Base-by-base conservation (phyloP, 305 asterid genomes). In the Striga hermonthica region DNA sequence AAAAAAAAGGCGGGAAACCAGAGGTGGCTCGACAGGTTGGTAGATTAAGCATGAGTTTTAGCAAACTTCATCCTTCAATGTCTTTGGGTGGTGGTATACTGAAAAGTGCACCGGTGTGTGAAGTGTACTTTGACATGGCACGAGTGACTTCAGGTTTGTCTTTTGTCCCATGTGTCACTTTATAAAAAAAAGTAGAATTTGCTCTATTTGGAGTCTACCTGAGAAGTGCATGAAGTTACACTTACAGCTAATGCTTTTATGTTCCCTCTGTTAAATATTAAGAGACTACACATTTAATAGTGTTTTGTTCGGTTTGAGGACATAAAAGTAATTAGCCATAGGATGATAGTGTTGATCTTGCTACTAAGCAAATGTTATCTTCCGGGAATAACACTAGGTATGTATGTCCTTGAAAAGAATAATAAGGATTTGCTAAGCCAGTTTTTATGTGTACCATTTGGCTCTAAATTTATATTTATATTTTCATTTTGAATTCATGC, bases 91-190 rank as follows among this genome's bases (percentile, higher is more conserved):
- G 88, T 58, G 77, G 82, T 55, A 80, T 75, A 66, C 73, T 87
- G 68, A 87, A 84, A 87, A 92, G 93, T 63, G 88, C 97, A 66
- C 87, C 95, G 43, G 80, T 89, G 65, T 74, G 89, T 69, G 91
- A 89, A 80, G 88, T 71, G 70, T 82, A 83, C 74, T 88, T 81
- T 81, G 91, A 92, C 76, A 84, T 92, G 80, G 89, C 89, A 78
- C 90, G 86, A 75, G 97, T 87, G 55, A 82, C 85, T 67, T 84
- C 98, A 85, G 98, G 98, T 91, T 86, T 82, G 81, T 75, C 60
- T 62, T 59, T 76, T 66, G 4, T 47, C 16, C 53, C 53, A 4
- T 47, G 4, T 47, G 53, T 14, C 14, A 11, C 11, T 47, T 47
- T 47, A 11, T 12, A 11, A 14, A 47, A 47, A 11, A 15, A 47